A percentile compares a stretch with the other conserved stretches of the same genome.
These are phyloP conservation scores for Vigna nakashimae DNA, from an alignment of 306 rosid genomes.

Conservation along the genomic window DNA sequence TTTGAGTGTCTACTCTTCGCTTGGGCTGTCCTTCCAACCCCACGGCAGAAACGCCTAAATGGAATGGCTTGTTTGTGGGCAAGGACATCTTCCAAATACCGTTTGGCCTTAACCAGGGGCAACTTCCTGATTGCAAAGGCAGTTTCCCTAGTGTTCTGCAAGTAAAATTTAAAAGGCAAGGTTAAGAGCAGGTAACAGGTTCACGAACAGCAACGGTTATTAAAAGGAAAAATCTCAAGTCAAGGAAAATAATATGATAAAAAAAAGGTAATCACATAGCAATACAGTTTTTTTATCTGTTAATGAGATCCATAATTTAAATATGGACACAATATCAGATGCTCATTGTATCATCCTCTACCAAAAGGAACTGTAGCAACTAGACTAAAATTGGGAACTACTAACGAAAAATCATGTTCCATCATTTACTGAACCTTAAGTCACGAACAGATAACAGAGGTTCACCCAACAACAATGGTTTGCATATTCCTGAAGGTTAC, in stretches of 20 bases:
- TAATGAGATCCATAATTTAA: no score
- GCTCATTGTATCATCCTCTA: neutral
- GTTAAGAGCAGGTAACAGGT: no score
- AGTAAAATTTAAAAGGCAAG: neutral
- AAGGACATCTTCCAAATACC: conserved; percentile 87
- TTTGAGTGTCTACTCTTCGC: conserved; percentile 93
- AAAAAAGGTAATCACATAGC: neutral
- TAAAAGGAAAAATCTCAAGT: neutral
- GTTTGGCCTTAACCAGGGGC: conserved; percentile 80
- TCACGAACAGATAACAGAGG: conserved; percentile 54
- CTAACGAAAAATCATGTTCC: conserved; percentile 38
- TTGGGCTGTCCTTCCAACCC: conserved; percentile 96
- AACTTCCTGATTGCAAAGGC: conserved; percentile 81
- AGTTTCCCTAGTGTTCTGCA: conserved; percentile 89
- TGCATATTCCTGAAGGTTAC: conserved; percentile 65
- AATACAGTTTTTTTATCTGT: neutral
- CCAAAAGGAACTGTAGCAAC: neutral
- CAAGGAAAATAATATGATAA: neutral
- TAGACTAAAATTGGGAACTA: neutral
- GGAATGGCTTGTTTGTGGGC: conserved; percentile 98
- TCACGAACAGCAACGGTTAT: no score
- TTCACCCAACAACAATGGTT: conserved; percentile 80
- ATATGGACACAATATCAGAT: neutral
- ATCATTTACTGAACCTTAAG: conserved; percentile 82
- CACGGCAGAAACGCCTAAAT: conserved; percentile 86